These are phyloP conservation scores for Globisporangium middletonii DNA, from an alignment of 352 stramenopile species.

Conservation along the genomic window DNA sequence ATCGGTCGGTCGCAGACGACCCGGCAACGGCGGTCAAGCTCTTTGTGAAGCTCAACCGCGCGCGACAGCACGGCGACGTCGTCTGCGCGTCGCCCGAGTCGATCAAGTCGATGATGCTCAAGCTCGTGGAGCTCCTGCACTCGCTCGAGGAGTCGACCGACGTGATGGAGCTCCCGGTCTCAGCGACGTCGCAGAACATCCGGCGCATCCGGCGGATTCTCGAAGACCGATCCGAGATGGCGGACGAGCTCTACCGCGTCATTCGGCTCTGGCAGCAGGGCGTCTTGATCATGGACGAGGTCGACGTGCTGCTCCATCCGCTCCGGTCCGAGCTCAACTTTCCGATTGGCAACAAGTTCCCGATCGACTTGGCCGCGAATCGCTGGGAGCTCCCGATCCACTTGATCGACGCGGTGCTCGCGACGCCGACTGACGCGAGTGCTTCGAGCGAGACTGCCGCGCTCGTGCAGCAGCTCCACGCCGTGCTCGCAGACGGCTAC, in stretches of 20 bases:
- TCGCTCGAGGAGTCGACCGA: conserved; percentile 83
- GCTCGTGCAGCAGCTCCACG: conserved; percentile 69
- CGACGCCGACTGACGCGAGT: conserved; percentile 1
- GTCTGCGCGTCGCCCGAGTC: conserved; percentile 98
- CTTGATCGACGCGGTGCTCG: conserved; percentile 93
- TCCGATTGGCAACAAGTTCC: conserved; percentile 89
- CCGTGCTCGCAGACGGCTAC: conserved; percentile 91
- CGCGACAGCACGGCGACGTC: conserved; percentile 90
- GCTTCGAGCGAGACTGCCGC: conserved; percentile 9
- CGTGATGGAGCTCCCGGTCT: conserved; percentile 53
- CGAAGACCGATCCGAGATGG: conserved; percentile 82
- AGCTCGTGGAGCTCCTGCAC: conserved; percentile 94
- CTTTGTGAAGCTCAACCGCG: conserved; percentile 84
- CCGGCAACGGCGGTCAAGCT: conserved; percentile 49
- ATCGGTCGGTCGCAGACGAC: conserved; percentile 91
- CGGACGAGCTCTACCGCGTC: conserved; percentile 86
- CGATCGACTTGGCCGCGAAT: conserved; percentile 85
- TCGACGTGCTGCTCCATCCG: conserved; percentile 89
- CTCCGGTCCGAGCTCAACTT: conserved; percentile 90
- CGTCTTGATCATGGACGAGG: conserved; percentile 92
- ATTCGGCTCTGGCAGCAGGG: conserved; percentile 91
- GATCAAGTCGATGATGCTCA: conserved; percentile 99
- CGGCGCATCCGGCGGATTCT: conserved; percentile 61
- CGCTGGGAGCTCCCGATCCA: conserved; percentile 91
- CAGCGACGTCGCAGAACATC: conserved; percentile 64